Base-by-base conservation (phyloP, 305 asterid genomes). In the Euphrasia arctica region DNA sequence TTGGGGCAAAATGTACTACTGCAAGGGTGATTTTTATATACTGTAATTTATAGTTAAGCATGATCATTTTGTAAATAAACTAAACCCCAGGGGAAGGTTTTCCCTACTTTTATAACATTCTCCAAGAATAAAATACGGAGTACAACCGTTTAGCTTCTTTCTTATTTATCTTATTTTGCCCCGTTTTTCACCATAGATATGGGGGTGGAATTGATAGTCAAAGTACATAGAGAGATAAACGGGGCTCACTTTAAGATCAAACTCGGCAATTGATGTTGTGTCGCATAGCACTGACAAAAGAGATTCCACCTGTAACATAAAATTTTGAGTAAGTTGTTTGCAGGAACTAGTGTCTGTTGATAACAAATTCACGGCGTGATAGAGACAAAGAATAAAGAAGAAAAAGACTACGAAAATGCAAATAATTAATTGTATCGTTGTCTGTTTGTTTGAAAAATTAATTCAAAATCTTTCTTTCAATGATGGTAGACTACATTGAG, bases 201-300 rank as follows among this genome's bases (percentile, higher is more conserved):
- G 60, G 60, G 57, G 60, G 18, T 15, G 59, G 28, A 9, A 34
- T 15, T 58, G 41, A 52, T 58, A 47, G 47, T 54, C 54, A 43
- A 12, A 51, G 68, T 31, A 48, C 60, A 63, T 18, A 45, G 43
- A 62, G 57, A 58, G 55, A 59, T 10, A 12, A 76, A 13, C 10
- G 64, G 2, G 41, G 64, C 87, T 81, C 69, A 92, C 97, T 76
- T 90, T 92, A 49, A 92, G 82, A 57, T 92, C 94, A 72, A 92
- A 74, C 82, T 87, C 88, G 0, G 96, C 96, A 41, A 92, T 87
- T 72, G 98, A 87, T 57, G 92, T 75, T 63, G 98, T 82, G 77
- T 85, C 89, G 47, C 98, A 90, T 65, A 92, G 76, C 41, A 65
- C 75, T 1, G 78, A 68, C 78, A 92, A 75, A 66, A 92, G 94